A percentile compares a stretch with the other conserved stretches of the same genome.
Evolutionary conservation across 139 green algal species (phyloP).

Genomic region (Astrephomene gubernaculifera): DNA sequence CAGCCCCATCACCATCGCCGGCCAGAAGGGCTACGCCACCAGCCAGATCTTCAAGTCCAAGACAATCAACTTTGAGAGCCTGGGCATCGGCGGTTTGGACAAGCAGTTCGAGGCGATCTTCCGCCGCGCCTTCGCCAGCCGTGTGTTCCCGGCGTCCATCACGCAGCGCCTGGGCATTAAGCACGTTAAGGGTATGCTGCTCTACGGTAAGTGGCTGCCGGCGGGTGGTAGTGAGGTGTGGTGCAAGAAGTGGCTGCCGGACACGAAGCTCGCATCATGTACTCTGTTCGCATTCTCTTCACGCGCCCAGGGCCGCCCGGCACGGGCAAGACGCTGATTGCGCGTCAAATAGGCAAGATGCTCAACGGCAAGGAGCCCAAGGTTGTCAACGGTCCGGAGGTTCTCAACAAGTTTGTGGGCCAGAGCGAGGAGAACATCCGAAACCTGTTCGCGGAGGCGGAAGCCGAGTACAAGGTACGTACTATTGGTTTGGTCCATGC

Average conservation of each 20-base stretch:
- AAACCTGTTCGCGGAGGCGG: conserved; percentile 96
- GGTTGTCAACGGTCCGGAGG: conserved; percentile 83
- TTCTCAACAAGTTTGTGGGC: conserved; percentile 97
- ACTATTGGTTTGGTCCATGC: too few species aligned
- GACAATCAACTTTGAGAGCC: conserved; percentile 95
- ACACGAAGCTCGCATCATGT: too few species aligned
- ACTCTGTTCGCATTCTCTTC: background rate
- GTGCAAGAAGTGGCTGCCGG: too few species aligned
- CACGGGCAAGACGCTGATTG: conserved; percentile 99
- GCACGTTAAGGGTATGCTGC: conserved; percentile 87
- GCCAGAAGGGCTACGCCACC: conserved; percentile 77
- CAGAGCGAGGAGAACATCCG: conserved; percentile 97
- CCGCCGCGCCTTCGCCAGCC: conserved; percentile 94
- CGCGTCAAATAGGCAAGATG: conserved; percentile 99
- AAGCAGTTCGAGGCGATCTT: conserved; percentile 99
- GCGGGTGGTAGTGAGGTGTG: background rate
- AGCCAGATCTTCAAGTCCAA: conserved; percentile 96
- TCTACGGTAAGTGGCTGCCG: conserved; percentile 48
- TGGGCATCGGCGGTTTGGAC: conserved; percentile 98
- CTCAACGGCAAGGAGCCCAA: conserved; percentile 99
- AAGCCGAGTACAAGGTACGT: conserved; percentile 85
- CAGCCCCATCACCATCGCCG: conserved; percentile 82
- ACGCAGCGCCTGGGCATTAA: conserved; percentile 94
- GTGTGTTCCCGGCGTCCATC: conserved; percentile 92
- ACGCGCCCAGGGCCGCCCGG: conserved; percentile 56